Evolutionary conservation across 352 stramenopile species (phyloP).

Genomic region (Pythium scleroteichum): DNA sequence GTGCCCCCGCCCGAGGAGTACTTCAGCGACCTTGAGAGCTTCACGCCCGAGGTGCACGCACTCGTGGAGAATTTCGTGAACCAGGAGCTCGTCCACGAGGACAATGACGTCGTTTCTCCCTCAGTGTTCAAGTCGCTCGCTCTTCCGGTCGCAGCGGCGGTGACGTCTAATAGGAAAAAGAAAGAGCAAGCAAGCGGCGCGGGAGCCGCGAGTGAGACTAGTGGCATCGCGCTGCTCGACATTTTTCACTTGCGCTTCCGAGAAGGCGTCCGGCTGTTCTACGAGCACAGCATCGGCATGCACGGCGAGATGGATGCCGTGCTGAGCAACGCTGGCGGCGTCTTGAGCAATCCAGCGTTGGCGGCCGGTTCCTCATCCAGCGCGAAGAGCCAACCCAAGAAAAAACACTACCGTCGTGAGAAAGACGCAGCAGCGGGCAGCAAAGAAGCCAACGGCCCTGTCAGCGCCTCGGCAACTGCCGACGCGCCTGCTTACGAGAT

Average conservation of each 20-base stretch:
- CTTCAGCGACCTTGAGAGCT: slow-evolving; percentile 53
- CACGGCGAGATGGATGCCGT: slow-evolving; percentile 78
- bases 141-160: slow-evolving; percentile 26
- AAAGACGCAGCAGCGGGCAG: slow-evolving; percentile 5
- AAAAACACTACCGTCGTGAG: slow-evolving; percentile 27
- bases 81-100: slow-evolving; percentile 42
- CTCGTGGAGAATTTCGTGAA: slow-evolving; percentile 64
- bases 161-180: slow-evolving; percentile 23
- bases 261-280: slow-evolving; percentile 76
- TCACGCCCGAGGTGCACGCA: slow-evolving; percentile 35
- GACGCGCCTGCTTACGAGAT: slow-evolving; percentile 69
- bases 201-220: slow-evolving; percentile 10
- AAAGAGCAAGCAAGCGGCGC: slow-evolving; percentile 11
- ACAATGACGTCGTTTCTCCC: slow-evolving; percentile 7
- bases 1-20: slow-evolving; percentile 63
- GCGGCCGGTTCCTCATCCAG: slow-evolving; percentile 38
- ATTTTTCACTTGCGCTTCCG: slow-evolving; percentile 64
- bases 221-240: slow-evolving; percentile 48
- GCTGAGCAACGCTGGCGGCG: slow-evolving; percentile 33
- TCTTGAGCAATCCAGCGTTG: slow-evolving; percentile 28
- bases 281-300: slow-evolving; percentile 77
- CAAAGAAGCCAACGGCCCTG: slow-evolving; percentile 19
- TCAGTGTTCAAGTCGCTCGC: slow-evolving; percentile 44
- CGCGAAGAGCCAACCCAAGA: slow-evolving; percentile 58
- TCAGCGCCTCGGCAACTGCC: slow-evolving; percentile 23